A percentile compares a stretch with the other conserved stretches of the same genome.
phyloP scores from a whole-genome alignment of 2,329 filamentous ascomycete species.

The Botryotinia narcissicola region DNA sequence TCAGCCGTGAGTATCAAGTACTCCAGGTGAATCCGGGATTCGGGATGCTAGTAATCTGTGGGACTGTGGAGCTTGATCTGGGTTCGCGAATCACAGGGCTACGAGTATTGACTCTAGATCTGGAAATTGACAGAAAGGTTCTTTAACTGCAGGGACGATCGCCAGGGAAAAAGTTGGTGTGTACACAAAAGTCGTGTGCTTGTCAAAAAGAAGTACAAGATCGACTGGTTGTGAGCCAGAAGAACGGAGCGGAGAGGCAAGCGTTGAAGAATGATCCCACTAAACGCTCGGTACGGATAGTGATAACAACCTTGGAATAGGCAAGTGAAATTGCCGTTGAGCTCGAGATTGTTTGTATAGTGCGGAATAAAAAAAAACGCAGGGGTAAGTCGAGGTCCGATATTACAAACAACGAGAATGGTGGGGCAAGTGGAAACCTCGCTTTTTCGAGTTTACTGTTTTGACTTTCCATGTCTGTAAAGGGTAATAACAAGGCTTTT shows the following conservation, averaged over 20 bases:
- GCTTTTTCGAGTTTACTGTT: constrained; percentile 10
- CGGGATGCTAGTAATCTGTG: constrained; percentile 28
- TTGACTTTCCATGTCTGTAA: constrained; percentile 17
- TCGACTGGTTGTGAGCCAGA: constrained; percentile 23
- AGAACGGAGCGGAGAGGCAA: constrained; percentile 25
- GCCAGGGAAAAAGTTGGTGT: constrained; percentile 24
- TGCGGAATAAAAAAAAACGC: constrained; percentile 10
- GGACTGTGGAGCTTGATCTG: constrained; percentile 31
- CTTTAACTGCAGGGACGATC: constrained; percentile 34
- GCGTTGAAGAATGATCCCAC: constrained; percentile 21
- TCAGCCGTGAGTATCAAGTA: constrained; percentile 27
- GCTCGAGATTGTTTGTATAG: constrained; percentile 18
- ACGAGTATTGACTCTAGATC: constrained; percentile 30
- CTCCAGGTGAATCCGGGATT: constrained; percentile 29
- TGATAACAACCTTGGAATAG: constrained; percentile 24
- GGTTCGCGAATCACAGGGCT: constrained; percentile 33
- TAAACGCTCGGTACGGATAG: constrained; percentile 23
- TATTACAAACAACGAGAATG: constrained; percentile 25
- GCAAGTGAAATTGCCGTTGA: constrained; percentile 25
- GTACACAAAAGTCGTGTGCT: constrained; percentile 27
- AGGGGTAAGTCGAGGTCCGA: constrained; percentile 22
- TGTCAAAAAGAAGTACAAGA: constrained; percentile 27
- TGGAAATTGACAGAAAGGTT: constrained; percentile 25
- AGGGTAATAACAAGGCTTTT: constrained; percentile 9
- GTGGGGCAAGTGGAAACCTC: constrained; percentile 21